Evolutionary conservation across 352 stramenopile species (phyloP).

Genomic region (Globisporangium carolinianum): DNA sequence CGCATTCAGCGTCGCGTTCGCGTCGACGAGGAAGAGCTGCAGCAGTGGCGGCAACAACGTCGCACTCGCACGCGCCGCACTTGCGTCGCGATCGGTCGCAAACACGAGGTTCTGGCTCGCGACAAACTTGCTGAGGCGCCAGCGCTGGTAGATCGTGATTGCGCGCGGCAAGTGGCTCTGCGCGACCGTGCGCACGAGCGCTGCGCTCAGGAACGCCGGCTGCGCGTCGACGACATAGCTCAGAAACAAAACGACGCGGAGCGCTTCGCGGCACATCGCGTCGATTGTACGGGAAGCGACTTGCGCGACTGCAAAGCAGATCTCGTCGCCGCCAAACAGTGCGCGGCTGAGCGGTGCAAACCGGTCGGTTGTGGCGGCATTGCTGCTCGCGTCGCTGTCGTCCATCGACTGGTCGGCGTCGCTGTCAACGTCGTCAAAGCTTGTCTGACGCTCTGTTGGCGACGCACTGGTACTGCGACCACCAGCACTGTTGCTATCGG

Average conservation of each 20-base stretch:
- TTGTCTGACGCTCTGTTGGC: constrained; percentile 10
- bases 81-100: constrained; percentile 35
- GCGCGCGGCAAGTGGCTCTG: constrained; percentile 42
- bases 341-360: constrained; percentile 11
- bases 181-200: constrained; percentile 33
- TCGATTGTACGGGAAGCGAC: constrained; percentile 52
- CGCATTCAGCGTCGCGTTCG: constrained; percentile 42
- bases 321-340: constrained; percentile 46
- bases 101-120: constrained; percentile 48
- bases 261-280: constrained; percentile 50
- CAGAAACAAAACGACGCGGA: constrained; percentile 61
- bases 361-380: not conserved
- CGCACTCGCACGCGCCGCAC: constrained; percentile 32
- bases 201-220: constrained; percentile 38
- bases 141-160: constrained; percentile 67
- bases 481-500: too few relatives aligned
- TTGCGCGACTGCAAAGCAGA: constrained; percentile 54
- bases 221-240: constrained; percentile 55
- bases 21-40: constrained; percentile 54
- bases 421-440: constrained; percentile 18
- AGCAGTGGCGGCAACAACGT: constrained; percentile 51
- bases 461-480: constrained; percentile 5
- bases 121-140: constrained; percentile 58
- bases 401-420: constrained; percentile 33
- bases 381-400: constrained; percentile 5